These are phyloP conservation scores for Candida anglica DNA, from an alignment of 805 yeast species.

Conservation along the genomic window DNA sequence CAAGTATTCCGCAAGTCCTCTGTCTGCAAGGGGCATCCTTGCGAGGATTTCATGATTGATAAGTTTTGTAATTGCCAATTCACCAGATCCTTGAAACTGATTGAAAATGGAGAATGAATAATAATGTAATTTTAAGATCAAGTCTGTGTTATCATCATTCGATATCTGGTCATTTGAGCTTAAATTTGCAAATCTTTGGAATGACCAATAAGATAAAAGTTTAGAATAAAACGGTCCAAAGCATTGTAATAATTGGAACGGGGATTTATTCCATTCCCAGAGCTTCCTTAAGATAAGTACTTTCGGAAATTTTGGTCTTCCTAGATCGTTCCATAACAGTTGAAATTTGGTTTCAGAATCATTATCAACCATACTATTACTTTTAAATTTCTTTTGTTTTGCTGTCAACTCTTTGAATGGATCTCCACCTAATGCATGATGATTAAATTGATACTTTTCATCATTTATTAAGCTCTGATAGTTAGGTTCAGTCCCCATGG, in stretches of 20 bases:
- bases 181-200: constrained; percentile 31
- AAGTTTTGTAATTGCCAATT: constrained; percentile 38
- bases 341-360: constrained; percentile 1
- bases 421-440: constrained; percentile 29
- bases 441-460: constrained; percentile 26
- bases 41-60: constrained; percentile 39
- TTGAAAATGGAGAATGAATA: constrained; percentile 40
- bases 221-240: constrained; percentile 39
- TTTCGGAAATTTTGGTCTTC: constrained; percentile 35
- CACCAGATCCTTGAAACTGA: constrained; percentile 42
- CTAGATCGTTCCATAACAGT: constrained; percentile 29
- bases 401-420: constrained; percentile 31
- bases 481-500: constrained; percentile 42
- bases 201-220: constrained; percentile 39
- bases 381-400: constrained; percentile 5
- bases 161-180: constrained; percentile 12
- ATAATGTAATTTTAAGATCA: constrained; percentile 33
- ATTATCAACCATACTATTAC: not conserved
- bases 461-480: constrained; percentile 28
- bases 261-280: constrained; percentile 37
- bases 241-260: constrained; percentile 34
- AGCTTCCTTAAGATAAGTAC: constrained; percentile 23
- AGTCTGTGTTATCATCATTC: constrained; percentile 9
- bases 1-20: constrained; percentile 31
- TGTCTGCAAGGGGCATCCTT: constrained; percentile 34